These are phyloP conservation scores for Sporothrix schenckii DNA, from an alignment of 2,329 filamentous ascomycete species.

Conservation along the genomic window DNA sequence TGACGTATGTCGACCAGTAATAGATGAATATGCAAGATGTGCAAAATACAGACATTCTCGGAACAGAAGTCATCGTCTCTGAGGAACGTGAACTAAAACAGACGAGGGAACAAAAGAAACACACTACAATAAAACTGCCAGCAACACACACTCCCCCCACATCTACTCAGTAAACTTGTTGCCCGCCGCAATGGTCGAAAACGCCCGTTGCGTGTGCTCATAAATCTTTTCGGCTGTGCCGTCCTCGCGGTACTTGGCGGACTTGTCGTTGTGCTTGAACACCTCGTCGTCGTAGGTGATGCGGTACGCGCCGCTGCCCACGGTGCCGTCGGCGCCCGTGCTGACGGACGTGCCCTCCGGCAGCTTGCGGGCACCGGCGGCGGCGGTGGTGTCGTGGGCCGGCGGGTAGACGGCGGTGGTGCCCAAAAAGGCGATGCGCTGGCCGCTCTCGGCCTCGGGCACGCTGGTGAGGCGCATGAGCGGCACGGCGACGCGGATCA, in stretches of 20 bases:
- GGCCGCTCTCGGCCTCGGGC: conserved; percentile 23
- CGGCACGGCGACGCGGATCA: background rate
- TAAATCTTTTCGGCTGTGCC: conserved; percentile 28
- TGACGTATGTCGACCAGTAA: background rate
- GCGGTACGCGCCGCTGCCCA: conserved; percentile 31
- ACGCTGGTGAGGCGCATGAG: conserved; percentile 13
- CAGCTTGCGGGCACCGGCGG: background rate
- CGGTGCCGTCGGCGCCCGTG: background rate
- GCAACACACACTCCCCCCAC: background rate
- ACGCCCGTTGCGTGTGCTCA: conserved; percentile 27
- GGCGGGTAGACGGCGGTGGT: conserved; percentile 7
- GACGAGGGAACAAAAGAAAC: background rate
- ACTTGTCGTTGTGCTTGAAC: background rate
- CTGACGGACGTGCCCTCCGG: background rate
- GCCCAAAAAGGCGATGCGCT: conserved; percentile 26
- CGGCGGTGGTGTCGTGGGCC: background rate
- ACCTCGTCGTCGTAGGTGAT: conserved; percentile 19
- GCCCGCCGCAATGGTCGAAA: conserved; percentile 21
- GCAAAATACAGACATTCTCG: no score
- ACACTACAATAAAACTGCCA: background rate
- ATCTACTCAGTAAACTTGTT: conserved; percentile 9
- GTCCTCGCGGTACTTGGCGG: background rate
- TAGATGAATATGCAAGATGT: background rate
- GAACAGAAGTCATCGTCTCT: background rate
- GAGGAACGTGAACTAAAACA: background rate